Evolutionary conservation across 2,329 filamentous ascomycete species (phyloP).

Genomic region (Trichoderma koningiopsis): DNA sequence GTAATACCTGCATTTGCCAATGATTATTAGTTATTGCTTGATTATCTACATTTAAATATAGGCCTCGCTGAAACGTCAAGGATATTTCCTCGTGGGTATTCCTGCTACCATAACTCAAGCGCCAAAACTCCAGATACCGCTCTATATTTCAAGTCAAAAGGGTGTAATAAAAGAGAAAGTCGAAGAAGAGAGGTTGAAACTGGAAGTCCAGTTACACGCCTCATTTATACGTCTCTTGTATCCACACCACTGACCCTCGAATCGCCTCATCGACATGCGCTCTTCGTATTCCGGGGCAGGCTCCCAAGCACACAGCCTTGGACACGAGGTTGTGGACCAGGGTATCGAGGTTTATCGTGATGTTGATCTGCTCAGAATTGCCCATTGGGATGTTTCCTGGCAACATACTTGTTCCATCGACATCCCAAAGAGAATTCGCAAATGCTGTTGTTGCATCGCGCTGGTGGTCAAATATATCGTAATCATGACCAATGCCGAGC

Average conservation of each 20-base stretch:
- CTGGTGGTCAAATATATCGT: slow-evolving; percentile 11
- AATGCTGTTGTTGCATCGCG: neutral
- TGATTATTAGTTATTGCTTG: neutral
- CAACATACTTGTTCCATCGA: neutral
- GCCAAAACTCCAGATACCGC: neutral
- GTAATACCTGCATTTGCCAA: neutral
- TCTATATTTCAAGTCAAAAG: neutral
- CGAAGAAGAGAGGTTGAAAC: no score
- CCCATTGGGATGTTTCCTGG: neutral
- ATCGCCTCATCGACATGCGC: slow-evolving; percentile 17
- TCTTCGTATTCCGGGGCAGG: slow-evolving; percentile 19
- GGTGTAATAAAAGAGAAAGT: neutral
- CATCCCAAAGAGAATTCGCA: neutral
- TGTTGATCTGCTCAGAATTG: slow-evolving; percentile 6
- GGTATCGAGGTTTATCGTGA: slow-evolving; percentile 19
- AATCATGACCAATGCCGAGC: neutral
- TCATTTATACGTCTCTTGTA: neutral
- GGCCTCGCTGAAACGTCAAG: no score
- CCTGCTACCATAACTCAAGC: neutral
- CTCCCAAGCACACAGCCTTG: slow-evolving; percentile 17
- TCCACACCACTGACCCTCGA: slow-evolving; percentile 9
- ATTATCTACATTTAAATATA: neutral
- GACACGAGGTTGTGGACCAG: slow-evolving; percentile 4
- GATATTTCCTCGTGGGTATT: no score
- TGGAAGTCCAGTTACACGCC: no score